Percentiles rank a stretch among this genome's conserved stretches.
These are phyloP conservation scores for Rhododendron mucronatum DNA, from an alignment of 148 eudicot species.

Conservation along the genomic window DNA sequence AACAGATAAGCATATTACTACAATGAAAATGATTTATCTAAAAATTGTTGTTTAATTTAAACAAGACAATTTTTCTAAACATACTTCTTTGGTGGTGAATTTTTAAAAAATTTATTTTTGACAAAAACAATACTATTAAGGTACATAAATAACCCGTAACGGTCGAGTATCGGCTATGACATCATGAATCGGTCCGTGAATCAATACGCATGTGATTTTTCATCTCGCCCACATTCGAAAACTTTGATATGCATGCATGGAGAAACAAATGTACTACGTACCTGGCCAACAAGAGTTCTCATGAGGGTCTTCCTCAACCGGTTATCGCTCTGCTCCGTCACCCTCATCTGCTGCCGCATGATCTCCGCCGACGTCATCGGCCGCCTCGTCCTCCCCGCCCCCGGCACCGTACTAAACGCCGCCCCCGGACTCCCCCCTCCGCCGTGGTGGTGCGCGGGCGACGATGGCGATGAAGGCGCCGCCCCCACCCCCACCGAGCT, in stretches of 20 bases:
- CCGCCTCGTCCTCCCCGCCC: conserved; percentile 25
- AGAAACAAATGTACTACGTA: conserved; percentile 27
- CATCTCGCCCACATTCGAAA: too few relatives aligned
- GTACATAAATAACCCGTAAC: too few relatives aligned
- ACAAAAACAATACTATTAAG: too few relatives aligned
- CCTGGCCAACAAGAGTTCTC: conserved; percentile 98
- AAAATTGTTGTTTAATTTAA: too few relatives aligned
- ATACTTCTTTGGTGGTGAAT: too few relatives aligned
- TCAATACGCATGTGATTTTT: too few relatives aligned
- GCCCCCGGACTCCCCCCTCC: conserved; percentile 38
- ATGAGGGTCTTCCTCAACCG: conserved; percentile 87
- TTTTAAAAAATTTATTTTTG: background rate
- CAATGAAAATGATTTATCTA: too few relatives aligned
- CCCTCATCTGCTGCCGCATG: conserved; percentile 95
- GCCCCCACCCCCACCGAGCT: conserved; percentile 17
- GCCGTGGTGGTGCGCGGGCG: conserved; percentile 21
- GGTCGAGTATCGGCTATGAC: too few relatives aligned
- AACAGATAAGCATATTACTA: too few relatives aligned
- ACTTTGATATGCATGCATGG: background rate
- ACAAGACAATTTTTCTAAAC: too few relatives aligned
- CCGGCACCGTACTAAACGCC: conserved; percentile 34
- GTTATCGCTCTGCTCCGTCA: conserved; percentile 80
- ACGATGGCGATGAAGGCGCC: conserved; percentile 30
- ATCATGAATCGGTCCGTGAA: too few relatives aligned
- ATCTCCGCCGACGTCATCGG: conserved; percentile 95